These are phyloP conservation scores for Verticillium longisporum DNA, from an alignment of 2,329 filamentous ascomycete species.

Conservation along the genomic window DNA sequence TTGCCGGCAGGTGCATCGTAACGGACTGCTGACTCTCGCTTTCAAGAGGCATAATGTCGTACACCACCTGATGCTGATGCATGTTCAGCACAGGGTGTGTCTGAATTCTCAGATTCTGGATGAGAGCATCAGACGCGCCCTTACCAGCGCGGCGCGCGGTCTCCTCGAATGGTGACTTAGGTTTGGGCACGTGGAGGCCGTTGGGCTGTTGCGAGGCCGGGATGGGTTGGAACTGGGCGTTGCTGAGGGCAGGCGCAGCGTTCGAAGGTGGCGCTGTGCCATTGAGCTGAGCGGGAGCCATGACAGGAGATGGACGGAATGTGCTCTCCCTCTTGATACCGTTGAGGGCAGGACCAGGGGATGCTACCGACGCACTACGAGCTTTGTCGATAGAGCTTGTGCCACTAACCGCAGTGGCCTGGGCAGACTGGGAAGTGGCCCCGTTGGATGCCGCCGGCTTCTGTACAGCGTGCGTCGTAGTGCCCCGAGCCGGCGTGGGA, in stretches of 20 bases:
- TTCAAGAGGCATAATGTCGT: conserved; percentile 59
- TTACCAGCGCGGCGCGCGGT: conserved; percentile 32
- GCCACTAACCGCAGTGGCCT: conserved; percentile 4
- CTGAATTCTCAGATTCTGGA: conserved; percentile 58
- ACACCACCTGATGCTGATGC: conserved; percentile 34
- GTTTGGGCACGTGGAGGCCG: conserved; percentile 23
- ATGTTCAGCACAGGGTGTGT: conserved; percentile 62
- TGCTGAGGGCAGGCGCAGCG: conserved; percentile 18
- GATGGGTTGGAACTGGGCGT: conserved; percentile 12
- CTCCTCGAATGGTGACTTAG: conserved; percentile 21
- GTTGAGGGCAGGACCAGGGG: conserved; percentile 32
- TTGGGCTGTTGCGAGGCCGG: conserved; percentile 16
- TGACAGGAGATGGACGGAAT: conserved; percentile 22
- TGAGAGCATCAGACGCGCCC: conserved; percentile 55
- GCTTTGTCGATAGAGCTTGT: conserved; percentile 3
- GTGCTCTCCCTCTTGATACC: conserved; percentile 27
- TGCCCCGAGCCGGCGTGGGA: conserved; percentile 25
- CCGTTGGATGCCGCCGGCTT: conserved; percentile 22
- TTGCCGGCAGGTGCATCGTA: conserved; percentile 61
- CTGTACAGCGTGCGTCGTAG: conserved; percentile 23
- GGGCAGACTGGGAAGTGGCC: conserved; percentile 9
- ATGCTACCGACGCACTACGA: conserved; percentile 33
- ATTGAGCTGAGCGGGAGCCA: conserved; percentile 4
- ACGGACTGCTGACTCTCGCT: conserved; percentile 64
- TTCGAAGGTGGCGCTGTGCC: conserved; percentile 16